Base-by-base conservation (phyloP, 2,329 filamentous ascomycete species). In the Mycogone perniciosa region DNA sequence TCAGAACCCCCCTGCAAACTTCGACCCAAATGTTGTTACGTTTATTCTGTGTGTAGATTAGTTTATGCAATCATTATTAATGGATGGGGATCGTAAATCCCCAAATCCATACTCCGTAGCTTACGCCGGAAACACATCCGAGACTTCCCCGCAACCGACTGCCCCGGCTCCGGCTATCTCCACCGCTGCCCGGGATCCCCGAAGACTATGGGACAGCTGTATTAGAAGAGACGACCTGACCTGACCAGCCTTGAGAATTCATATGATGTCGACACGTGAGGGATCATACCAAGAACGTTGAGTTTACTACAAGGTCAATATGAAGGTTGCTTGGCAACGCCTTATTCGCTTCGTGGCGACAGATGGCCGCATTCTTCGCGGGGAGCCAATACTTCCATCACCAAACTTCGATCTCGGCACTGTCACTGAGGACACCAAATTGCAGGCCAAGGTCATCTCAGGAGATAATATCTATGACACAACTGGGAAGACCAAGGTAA, bases 301-400 rank as follows among this genome's bases (percentile, higher is more conserved):
- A 35, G 7, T 8, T 35, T 35, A 13, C 8, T 31, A 2, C 30
- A 11, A 11, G 8, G n/a, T 42, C 30, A 51, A 4, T 34, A 70
- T 71, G 66, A 49, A 49, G 5, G 57, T 67, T 26, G 52, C 60
- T 44, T 81, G 79, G 78, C 66, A 74, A 50, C 67, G 77, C 46
- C 66, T 81, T 0, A 79, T 82, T 49, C 76, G 79, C 31, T 81
- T 81, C 60, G 66, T 72, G 11, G 71, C 76, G 10, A 71, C 68
- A 0, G 76, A 81, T 46, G 76, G 76, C 11, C 69, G 71, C 5
- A 64, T 69, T 7, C 67, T 79, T 7, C 70, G 71, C 26, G 78
- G 79, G 37, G 76, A 81, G 51, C 79, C 78, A 0, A 72, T 81
- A 30, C 65, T 72, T 3, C 71, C 70, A 1, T 62, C 54, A 0